phyloP scores from a whole-genome alignment of 108 stramenopile genomes.

The Pseudonitzschia delicatissima region DNA sequence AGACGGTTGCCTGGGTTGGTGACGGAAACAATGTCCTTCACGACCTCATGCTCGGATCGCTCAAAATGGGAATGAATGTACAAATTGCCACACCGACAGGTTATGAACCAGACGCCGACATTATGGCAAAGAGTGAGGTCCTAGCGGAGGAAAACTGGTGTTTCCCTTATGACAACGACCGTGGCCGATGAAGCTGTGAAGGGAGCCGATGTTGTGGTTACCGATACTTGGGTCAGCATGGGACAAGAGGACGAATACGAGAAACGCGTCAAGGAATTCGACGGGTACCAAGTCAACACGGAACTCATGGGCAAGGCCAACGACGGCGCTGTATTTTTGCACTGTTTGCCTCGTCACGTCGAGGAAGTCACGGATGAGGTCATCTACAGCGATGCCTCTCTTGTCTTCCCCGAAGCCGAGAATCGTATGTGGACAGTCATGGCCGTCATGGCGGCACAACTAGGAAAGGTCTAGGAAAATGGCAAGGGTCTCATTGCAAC shows the following conservation, averaged over 20 bases:
- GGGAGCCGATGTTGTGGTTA: constrained; percentile 90
- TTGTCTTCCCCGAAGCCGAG: constrained; percentile 96
- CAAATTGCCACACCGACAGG: constrained; percentile 90
- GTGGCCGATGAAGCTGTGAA: constrained; percentile 85
- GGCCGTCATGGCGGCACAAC: constrained; percentile 95
- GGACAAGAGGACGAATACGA: constrained; percentile 95
- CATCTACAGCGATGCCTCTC: constrained; percentile 83
- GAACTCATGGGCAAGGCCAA: constrained; percentile 86
- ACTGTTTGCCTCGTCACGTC: constrained; percentile 94
- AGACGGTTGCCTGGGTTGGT: constrained; percentile 96
- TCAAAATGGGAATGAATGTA: constrained; percentile 92
- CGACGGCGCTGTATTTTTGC: constrained; percentile 88
- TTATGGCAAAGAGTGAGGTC: constrained; percentile 55
- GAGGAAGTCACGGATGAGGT: constrained; percentile 98
- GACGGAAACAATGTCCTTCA: constrained; percentile 98
- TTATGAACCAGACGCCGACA: constrained; percentile 79
- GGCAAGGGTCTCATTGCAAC: too few relatives aligned
- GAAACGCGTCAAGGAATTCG: constrained; percentile 85
- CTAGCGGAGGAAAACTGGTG: constrained; percentile 64
- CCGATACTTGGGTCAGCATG: constrained; percentile 98
- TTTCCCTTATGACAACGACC: constrained; percentile 55
- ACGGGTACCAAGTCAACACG: constrained; percentile 91
- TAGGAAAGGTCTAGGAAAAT: constrained; percentile 51
- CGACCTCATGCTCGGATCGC: constrained; percentile 91
- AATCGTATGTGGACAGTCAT: constrained; percentile 99